Conservation (phyloP, 306 rosid genomes). For the Myrica gale region DNA sequence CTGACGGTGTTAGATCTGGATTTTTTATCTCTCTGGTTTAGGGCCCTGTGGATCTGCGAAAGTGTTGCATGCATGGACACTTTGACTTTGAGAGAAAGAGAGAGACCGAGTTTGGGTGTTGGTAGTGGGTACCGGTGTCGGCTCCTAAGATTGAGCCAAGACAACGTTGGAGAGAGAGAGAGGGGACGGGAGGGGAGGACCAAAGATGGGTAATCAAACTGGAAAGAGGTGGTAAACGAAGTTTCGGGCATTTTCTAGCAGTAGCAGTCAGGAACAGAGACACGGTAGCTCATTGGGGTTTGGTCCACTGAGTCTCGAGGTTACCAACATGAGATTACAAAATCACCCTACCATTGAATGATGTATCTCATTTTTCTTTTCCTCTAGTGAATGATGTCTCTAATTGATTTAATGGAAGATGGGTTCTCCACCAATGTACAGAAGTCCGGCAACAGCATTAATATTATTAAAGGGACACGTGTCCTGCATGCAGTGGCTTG, state of each 20-base stretch:
- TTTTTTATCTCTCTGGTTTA: slow-evolving; percentile 21
- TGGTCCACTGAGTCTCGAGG: slow-evolving; percentile 20
- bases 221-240: background rate
- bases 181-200: background rate
- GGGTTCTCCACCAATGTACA: slow-evolving; percentile 21
- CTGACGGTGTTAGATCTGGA: slow-evolving; percentile 44
- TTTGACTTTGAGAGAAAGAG: slow-evolving; percentile 45
- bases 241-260: slow-evolving; percentile 26
- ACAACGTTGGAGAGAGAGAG: slow-evolving; percentile 6
- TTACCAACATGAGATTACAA: slow-evolving; percentile 12
- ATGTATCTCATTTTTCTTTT: background rate
- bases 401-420: background rate
- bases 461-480: slow-evolving; percentile 20
- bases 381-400: background rate
- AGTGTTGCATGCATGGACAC: slow-evolving; percentile 51
- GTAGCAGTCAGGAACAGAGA: slow-evolving; percentile 37
- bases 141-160: slow-evolving; percentile 40
- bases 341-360: slow-evolving; percentile 7
- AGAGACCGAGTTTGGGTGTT: background rate
- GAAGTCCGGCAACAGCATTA: slow-evolving; percentile 25
- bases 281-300: slow-evolving; percentile 37
- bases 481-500: slow-evolving; percentile 30
- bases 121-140: slow-evolving; percentile 51
- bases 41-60: slow-evolving; percentile 35
- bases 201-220: slow-evolving; percentile 8